These are phyloP conservation scores for Fusarium anguioides DNA, from an alignment of 2,329 filamentous ascomycete species.

Conservation along the genomic window DNA sequence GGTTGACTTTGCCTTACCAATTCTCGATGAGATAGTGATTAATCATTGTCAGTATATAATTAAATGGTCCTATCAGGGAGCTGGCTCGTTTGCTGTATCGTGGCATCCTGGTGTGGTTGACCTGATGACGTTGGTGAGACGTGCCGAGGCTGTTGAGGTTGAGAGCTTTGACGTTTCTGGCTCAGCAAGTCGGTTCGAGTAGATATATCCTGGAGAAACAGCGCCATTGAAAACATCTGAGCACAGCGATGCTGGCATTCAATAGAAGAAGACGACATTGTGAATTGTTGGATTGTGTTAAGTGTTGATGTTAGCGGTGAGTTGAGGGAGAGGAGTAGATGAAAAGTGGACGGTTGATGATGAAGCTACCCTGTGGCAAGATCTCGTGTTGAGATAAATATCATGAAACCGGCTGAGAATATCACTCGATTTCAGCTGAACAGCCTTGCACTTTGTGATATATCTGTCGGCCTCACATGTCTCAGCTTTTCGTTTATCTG, in stretches of 20 bases:
- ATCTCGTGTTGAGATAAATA: slow-evolving; percentile 51
- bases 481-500: not conserved
- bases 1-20: not conserved
- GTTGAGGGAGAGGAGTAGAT: slow-evolving; percentile 14
- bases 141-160: not conserved
- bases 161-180: slow-evolving; percentile 1
- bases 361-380: slow-evolving; percentile 20
- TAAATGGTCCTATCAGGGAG: slow-evolving; percentile 20
- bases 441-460: not conserved
- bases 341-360: slow-evolving; percentile 21
- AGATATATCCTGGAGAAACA: slow-evolving; percentile 51
- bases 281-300: not conserved
- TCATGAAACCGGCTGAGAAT: not conserved
- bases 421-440: not conserved
- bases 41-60: not conserved
- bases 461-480: not conserved
- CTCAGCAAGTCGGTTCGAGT: slow-evolving; percentile 44
- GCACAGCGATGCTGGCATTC: slow-evolving; percentile 50
- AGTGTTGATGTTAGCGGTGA: slow-evolving; percentile 27
- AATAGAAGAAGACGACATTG: slow-evolving; percentile 33
- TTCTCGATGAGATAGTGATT: not conserved
- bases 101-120: slow-evolving; percentile 24
- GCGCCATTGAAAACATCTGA: slow-evolving; percentile 52
- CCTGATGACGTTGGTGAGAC: slow-evolving; percentile 5
- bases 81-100: slow-evolving; percentile 18